phyloP scores from a whole-genome alignment of 306 rosid species.

The Prunus padus region DNA sequence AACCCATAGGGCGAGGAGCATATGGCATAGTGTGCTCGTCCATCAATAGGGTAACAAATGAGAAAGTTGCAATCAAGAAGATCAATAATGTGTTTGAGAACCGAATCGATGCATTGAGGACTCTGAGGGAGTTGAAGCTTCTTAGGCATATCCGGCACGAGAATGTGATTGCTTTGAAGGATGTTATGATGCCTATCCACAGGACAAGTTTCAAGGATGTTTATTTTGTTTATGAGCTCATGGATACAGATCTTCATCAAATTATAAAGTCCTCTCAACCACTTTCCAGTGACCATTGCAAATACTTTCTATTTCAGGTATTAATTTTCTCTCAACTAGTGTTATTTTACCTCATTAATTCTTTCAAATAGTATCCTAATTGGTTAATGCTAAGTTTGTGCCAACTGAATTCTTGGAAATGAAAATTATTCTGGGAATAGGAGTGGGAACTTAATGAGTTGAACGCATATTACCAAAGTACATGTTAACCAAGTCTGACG shows the following conservation, averaged over 20 bases:
- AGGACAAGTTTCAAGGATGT: slow-evolving; percentile 69
- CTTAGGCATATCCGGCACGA: slow-evolving; percentile 70
- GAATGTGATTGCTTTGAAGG: slow-evolving; percentile 80
- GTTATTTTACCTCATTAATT: neutral
- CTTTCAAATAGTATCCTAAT: slow-evolving; percentile 18
- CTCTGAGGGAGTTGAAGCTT: slow-evolving; percentile 80
- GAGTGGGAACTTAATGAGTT: neutral
- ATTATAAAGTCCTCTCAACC: slow-evolving; percentile 72
- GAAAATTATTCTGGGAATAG: neutral
- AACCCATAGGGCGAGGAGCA: slow-evolving; percentile 78
- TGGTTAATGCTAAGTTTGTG: slow-evolving; percentile 13
- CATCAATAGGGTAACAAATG: slow-evolving; percentile 65
- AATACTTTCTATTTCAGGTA: slow-evolving; percentile 83
- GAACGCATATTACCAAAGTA: neutral
- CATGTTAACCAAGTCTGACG: neutral
- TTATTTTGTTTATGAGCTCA: slow-evolving; percentile 88
- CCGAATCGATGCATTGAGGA: slow-evolving; percentile 59
- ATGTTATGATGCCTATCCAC: slow-evolving; percentile 75
- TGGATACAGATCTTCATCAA: slow-evolving; percentile 88
- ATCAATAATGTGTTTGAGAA: slow-evolving; percentile 72
- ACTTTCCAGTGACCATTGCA: slow-evolving; percentile 75
- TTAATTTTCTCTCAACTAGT: neutral
- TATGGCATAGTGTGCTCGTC: slow-evolving; percentile 89
- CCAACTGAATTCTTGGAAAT: neutral
- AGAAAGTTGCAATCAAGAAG: slow-evolving; percentile 89